These are phyloP conservation scores for Selaginella tamariscina DNA, from an alignment of 75 land plant species.

Conservation along the genomic window DNA sequence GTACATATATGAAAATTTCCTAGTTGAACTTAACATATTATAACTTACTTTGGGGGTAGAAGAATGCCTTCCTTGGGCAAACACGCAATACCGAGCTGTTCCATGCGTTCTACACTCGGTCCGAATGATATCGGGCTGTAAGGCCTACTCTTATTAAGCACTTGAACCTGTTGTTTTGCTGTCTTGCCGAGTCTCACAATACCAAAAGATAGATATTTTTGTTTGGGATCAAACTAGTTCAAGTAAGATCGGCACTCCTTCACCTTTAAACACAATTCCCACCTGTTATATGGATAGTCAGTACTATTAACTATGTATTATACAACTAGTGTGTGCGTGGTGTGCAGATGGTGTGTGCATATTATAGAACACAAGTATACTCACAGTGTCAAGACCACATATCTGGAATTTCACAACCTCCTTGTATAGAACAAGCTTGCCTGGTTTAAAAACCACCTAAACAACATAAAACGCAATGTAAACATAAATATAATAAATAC, in stretches of 20 bases:
- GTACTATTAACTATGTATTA: too few relatives aligned
- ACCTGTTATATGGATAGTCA: too few relatives aligned
- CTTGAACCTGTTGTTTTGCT: constrained; percentile 6
- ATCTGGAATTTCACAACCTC: constrained; percentile 17
- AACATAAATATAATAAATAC: too few relatives aligned
- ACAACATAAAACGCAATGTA: too few relatives aligned
- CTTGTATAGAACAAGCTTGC: constrained; percentile 13
- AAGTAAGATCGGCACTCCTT: constrained; percentile 23
- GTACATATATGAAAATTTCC: too few relatives aligned
- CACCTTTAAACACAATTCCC: constrained; percentile 18
- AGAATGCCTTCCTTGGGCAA: constrained; percentile 15
- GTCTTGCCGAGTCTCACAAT: constrained; percentile 7
- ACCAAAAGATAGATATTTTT: constrained; percentile 18
- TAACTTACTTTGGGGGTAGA: constrained; percentile 12
- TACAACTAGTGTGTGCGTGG: too few relatives aligned
- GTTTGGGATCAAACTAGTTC: constrained; percentile 20
- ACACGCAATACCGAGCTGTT: constrained; percentile 14
- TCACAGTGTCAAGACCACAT: constrained; percentile 19
- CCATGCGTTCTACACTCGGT: constrained; percentile 13
- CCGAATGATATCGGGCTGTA: constrained; percentile 13
- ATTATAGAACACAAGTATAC: too few relatives aligned
- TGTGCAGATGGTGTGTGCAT: too few relatives aligned
- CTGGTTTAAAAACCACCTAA: constrained; percentile 22
- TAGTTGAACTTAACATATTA: too few relatives aligned
- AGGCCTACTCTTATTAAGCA: constrained; percentile 17